Evolutionary conservation across 495 filamentous ascomycete species (phyloP), one percentile per base, ranked within the genome.

Genomic region (Pyronema domesticum): DNA sequence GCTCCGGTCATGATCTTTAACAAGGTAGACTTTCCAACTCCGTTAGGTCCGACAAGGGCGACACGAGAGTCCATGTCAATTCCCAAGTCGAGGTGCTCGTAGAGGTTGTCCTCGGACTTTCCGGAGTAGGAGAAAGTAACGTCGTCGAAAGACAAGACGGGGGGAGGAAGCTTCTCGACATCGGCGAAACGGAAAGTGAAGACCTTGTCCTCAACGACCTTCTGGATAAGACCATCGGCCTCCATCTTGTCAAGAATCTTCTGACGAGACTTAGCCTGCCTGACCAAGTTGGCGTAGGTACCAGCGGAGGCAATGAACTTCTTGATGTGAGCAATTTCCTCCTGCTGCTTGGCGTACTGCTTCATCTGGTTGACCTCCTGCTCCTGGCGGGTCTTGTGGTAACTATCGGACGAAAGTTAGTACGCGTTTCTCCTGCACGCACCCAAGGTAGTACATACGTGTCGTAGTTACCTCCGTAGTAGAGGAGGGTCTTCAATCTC

Each of bases 191-290:
- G 82, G 81, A 98, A 98, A 51, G 85, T 87, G 76, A 98, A 98
- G 64, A 95, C 85, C 45, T 82, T 77, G 71, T 98, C 91, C 56
- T 76, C 68, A 57, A 76, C 69, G 54, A 98, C 86, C 33, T 85
- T 82, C 73, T 98, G 83, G 64, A 98, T 95, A 69, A 96, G 88
- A 59, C 91, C 91, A 62, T 98, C 91, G 54, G 91, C 93, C 74
- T 96, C 91, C 91, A 98, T 98, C 78, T 98, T 98, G 78, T 98
- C 91, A 55, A 98, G 79, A 69, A 98, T 96, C 85, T 98, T 98
- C 71, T 98, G 91, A 47, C 91, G 81, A 34, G 91, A 96, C 76
- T 98, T 98, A 69, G 91, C 91, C 74, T 98, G 91, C 65, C 87
- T 76, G 64, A 99, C 91, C 71, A 99, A 78, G 75, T 99, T 99